Evolutionary conservation across 2,329 filamentous ascomycete species (phyloP).

Genomic region (Paecilomyces dactylethromorphus): DNA sequence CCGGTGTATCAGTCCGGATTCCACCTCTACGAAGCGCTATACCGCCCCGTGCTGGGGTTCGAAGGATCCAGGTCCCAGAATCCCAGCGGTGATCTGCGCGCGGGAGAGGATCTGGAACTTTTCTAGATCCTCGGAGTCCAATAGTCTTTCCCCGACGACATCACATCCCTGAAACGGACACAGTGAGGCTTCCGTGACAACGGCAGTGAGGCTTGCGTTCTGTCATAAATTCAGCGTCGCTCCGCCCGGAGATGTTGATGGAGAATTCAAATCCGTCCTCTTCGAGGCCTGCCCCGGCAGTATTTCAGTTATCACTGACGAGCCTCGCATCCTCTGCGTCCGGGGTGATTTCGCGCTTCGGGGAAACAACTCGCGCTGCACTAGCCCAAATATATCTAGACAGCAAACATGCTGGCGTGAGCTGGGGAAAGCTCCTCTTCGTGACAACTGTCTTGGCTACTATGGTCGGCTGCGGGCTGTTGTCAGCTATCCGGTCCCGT

Average conservation of each 20-base stretch:
- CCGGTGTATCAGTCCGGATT: conserved; percentile 10
- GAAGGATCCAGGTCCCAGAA: not conserved
- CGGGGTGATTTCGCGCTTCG: conserved; percentile 8
- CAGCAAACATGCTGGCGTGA: conserved; percentile 20
- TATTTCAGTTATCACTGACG: not conserved
- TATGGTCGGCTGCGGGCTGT: conserved; percentile 31
- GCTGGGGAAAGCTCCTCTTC: conserved; percentile 22
- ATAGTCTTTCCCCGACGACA: not conserved
- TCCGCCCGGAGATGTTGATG: not conserved
- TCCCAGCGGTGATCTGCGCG: not conserved
- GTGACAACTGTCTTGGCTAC: conserved; percentile 24
- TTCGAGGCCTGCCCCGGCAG: not conserved
- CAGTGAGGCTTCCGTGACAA: not conserved
- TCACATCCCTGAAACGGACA: not conserved
- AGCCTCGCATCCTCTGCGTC: not conserved
- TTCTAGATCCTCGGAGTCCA: not conserved
- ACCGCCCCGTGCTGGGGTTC: conserved; percentile 12
- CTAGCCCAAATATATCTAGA: conserved; percentile 1
- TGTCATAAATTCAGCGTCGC: not conserved
- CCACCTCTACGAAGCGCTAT: conserved; percentile 14
- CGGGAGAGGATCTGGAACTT: not conserved
- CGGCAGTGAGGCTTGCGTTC: not conserved
- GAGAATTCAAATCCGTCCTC: conserved; percentile 3
- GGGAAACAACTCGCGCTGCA: conserved; percentile 7
- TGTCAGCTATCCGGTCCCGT: conserved; percentile 20